Percentiles rank a stretch among this genome's conserved stretches.
Conservation (phyloP, 1,139 yeast genomes). For the Debaryomyces sp. region DNA sequence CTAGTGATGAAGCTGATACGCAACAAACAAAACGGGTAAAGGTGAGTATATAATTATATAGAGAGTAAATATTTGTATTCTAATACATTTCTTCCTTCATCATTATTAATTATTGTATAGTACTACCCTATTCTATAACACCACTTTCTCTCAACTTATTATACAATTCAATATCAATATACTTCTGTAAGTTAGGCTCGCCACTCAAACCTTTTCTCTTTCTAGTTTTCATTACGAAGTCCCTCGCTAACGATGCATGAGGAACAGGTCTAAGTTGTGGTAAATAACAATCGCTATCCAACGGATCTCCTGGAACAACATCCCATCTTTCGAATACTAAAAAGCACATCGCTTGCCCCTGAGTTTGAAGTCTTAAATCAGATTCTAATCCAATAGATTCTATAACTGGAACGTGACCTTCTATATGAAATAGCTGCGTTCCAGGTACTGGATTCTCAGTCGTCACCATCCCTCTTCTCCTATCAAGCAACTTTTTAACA, state of each 20-base stretch:
- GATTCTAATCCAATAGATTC: constrained; percentile 91
- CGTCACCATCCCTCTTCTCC: constrained; percentile 64
- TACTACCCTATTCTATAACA: constrained; percentile 7
- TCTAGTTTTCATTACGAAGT: constrained; percentile 86
- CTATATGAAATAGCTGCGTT: constrained; percentile 64
- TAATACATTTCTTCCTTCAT: neutral
- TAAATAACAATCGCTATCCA: constrained; percentile 63
- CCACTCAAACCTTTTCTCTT: constrained; percentile 82
- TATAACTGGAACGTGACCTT: constrained; percentile 79
- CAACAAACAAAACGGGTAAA: neutral
- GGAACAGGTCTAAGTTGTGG: constrained; percentile 81
- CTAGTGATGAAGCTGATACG: neutral
- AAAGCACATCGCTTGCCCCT: constrained; percentile 76
- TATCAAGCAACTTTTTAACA: constrained; percentile 54
- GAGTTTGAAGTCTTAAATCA: constrained; percentile 75
- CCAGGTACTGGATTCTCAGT: constrained; percentile 66
- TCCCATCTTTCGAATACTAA: constrained; percentile 73
- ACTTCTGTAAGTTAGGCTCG: constrained; percentile 73
- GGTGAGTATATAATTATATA: constrained; percentile 8
- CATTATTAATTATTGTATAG: neutral
- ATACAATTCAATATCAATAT: constrained; percentile 64
- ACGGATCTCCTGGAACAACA: constrained; percentile 87
- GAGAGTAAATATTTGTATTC: constrained; percentile 1
- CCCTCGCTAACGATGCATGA: constrained; percentile 72
- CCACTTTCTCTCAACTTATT: constrained; percentile 56